These are phyloP conservation scores for Globisporangium radiosum DNA, from an alignment of 352 stramenopile genomes.

Conservation along the genomic window DNA sequence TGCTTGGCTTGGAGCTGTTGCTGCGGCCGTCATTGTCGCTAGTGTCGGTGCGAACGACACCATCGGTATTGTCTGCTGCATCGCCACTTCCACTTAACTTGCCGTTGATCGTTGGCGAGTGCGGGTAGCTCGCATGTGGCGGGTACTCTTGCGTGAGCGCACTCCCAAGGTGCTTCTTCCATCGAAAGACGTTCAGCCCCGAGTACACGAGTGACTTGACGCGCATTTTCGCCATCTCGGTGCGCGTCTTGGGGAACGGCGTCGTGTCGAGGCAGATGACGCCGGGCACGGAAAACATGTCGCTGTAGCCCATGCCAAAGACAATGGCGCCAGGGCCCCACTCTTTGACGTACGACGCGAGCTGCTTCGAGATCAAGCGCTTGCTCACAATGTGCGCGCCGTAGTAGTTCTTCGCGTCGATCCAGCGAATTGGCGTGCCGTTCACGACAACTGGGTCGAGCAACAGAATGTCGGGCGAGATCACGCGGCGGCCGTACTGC, in stretches of 20 bases:
- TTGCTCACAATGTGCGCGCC: conserved; percentile 86
- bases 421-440: conserved; percentile 79
- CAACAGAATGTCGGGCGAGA: conserved; percentile 77
- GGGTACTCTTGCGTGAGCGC: conserved; percentile 70
- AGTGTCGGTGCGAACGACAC: too few relatives aligned
- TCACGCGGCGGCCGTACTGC: conserved; percentile 61
- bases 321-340: conserved; percentile 80
- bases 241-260: conserved; percentile 71
- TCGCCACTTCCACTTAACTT: neutral
- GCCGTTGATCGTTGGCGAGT: conserved; percentile 14
- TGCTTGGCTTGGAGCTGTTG: too few relatives aligned
- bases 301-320: conserved; percentile 83
- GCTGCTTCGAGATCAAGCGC: conserved; percentile 72
- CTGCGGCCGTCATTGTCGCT: too few relatives aligned
- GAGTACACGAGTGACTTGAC: conserved; percentile 73
- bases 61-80: too few relatives aligned
- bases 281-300: conserved; percentile 80
- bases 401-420: conserved; percentile 88
- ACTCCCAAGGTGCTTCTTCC: conserved; percentile 74
- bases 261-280: conserved; percentile 81
- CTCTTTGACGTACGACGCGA: conserved; percentile 81
- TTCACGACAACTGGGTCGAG: conserved; percentile 81
- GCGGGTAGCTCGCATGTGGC: conserved; percentile 13
- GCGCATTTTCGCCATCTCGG: conserved; percentile 62
- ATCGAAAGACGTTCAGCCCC: conserved; percentile 60